Conservation (phyloP, 2,329 filamentous ascomycete genomes). For the Teratosphaeria nubilosa region DNA sequence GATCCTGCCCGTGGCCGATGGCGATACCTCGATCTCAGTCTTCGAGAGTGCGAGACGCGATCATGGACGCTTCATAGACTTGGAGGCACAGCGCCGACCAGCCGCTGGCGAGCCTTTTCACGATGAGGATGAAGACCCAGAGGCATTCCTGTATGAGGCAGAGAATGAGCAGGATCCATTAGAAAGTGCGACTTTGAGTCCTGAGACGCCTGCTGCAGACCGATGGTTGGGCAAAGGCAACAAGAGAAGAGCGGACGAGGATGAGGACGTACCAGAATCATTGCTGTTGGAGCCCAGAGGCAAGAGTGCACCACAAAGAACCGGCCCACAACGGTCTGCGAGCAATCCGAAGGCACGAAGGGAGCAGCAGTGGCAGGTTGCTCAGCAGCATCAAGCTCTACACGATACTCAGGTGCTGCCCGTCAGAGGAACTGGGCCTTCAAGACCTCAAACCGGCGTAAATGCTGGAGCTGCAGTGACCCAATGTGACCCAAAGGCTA, state of each 20-base stretch:
- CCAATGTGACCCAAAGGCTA: conserved; percentile 54
- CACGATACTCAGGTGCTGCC: conserved; percentile 18
- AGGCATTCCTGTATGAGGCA: conserved; percentile 45
- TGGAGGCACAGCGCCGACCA: conserved; percentile 37
- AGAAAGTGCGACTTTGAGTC: conserved; percentile 32
- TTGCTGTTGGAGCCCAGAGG: conserved; percentile 47
- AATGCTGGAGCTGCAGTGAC: conserved; percentile 21
- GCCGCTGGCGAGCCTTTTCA: conserved; percentile 39
- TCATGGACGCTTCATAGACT: conserved; percentile 26
- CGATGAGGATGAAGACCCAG: conserved; percentile 48
- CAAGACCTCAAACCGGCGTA: not conserved
- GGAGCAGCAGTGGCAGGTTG: conserved; percentile 42
- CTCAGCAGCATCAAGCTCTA: conserved; percentile 36
- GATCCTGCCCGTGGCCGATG: conserved; percentile 33
- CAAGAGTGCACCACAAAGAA: conserved; percentile 12
- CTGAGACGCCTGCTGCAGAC: conserved; percentile 3
- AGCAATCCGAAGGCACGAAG: conserved; percentile 9
- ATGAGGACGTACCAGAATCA: conserved; percentile 55
- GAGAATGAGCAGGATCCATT: conserved; percentile 30
- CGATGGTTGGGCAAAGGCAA: conserved; percentile 28
- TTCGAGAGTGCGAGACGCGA: conserved; percentile 37
- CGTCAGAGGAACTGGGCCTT: conserved; percentile 3
- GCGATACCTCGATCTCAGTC: conserved; percentile 26
- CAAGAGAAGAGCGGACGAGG: conserved; percentile 34
- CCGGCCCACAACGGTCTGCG: conserved; percentile 1